Conservation (phyloP, 2,329 filamentous ascomycete species). For the Penicillium sp. region DNA sequence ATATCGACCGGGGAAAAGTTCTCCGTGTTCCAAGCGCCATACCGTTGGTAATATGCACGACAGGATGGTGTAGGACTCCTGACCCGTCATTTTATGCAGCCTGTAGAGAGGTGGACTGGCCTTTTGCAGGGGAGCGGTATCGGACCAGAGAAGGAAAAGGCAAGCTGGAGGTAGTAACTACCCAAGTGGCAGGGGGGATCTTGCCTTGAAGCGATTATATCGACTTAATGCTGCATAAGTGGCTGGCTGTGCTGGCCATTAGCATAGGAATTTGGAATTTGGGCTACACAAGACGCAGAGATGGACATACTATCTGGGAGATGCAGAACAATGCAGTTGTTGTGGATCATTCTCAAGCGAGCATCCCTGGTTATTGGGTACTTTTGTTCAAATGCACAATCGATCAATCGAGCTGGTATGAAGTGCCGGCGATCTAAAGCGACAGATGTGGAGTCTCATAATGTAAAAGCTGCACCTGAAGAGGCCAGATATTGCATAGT, state of each 20-base stretch:
- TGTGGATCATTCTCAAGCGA: background rate
- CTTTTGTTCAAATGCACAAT: background rate
- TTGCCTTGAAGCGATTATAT: background rate
- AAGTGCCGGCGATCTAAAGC: background rate
- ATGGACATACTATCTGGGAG: background rate
- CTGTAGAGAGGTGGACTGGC: background rate
- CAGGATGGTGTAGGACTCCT: slow-evolving; percentile 14
- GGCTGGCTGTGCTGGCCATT: background rate
- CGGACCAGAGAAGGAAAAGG: background rate
- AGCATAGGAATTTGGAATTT: background rate
- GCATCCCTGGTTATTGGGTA: background rate
- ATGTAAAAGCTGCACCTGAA: background rate
- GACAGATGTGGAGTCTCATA: background rate
- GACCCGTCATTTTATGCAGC: slow-evolving; percentile 12
- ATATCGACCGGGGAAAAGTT: slow-evolving; percentile 5
- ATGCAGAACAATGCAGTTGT: background rate
- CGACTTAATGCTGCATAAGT: background rate
- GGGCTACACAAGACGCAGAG: background rate
- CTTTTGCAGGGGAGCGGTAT: background rate
- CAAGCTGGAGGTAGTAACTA: background rate
- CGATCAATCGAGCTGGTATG: background rate
- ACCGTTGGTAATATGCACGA: slow-evolving; percentile 15
- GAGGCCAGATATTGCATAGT: background rate
- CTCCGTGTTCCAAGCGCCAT: slow-evolving; percentile 10
- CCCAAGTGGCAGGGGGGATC: background rate